Percentiles rank a stretch among this genome's conserved stretches.
Conservation (phyloP, 2,329 filamentous ascomycete genomes). For the Aspergillus sergii region DNA sequence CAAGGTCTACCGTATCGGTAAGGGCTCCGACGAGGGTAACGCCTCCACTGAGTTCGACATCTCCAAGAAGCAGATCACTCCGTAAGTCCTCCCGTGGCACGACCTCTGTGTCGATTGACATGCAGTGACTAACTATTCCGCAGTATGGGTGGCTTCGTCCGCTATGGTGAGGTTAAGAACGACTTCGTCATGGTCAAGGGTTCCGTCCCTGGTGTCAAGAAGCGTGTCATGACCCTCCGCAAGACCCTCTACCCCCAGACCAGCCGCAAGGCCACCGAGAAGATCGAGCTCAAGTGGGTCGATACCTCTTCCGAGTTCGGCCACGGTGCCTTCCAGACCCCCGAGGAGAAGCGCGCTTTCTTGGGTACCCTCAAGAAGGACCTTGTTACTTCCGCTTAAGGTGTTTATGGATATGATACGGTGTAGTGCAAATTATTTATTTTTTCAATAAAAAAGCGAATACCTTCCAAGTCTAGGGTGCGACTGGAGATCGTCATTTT, state of each 20-base stretch:
- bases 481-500: slow-evolving; percentile 1
- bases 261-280: slow-evolving; percentile 92
- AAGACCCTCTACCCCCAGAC: slow-evolving; percentile 99
- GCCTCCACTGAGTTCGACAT: slow-evolving; percentile 93
- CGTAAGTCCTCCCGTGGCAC: slow-evolving; percentile 67
- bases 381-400: slow-evolving; percentile 60
- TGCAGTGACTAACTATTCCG: slow-evolving; percentile 37
- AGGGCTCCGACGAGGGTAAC: slow-evolving; percentile 86
- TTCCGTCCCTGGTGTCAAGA: slow-evolving; percentile 96
- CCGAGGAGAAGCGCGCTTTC: slow-evolving; percentile 96
- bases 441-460: slow-evolving; percentile 46
- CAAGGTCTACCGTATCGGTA: slow-evolving; percentile 99
- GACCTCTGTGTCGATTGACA: neutral
- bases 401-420: slow-evolving; percentile 40
- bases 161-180: slow-evolving; percentile 99
- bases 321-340: slow-evolving; percentile 99
- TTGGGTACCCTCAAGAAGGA: slow-evolving; percentile 99
- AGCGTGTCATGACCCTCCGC: slow-evolving; percentile 97
- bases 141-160: slow-evolving; percentile 98
- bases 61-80: slow-evolving; percentile 99
- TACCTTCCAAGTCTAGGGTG: slow-evolving; percentile 30
- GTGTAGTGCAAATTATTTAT: slow-evolving; percentile 42
- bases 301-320: slow-evolving; percentile 99
- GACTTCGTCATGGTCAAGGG: slow-evolving; percentile 99
- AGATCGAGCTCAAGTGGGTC: slow-evolving; percentile 99